Conservation (phyloP, 2,329 filamentous ascomycete genomes). For the Cryphonectria radicalis region DNA sequence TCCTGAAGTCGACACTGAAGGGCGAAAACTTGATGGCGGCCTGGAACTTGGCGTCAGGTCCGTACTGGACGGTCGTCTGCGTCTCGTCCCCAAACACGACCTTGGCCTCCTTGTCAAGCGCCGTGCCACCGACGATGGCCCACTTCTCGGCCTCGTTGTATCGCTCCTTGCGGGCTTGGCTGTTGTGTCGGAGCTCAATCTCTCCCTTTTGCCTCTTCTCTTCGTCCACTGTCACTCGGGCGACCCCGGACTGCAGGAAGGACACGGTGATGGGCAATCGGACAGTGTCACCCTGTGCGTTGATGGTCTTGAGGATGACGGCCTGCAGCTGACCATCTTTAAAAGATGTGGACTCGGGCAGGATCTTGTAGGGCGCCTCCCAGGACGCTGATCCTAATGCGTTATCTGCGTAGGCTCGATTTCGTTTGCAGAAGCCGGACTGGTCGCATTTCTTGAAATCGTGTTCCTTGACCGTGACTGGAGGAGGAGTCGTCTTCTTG, state of each 20-base stretch:
- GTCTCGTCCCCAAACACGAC: conserved; percentile 67
- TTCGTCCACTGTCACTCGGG: conserved; percentile 88
- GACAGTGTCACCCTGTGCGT: conserved; percentile 68
- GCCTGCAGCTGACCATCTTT: conserved; percentile 80
- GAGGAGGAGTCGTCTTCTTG: conserved; percentile 1
- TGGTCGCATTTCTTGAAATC: conserved; percentile 98
- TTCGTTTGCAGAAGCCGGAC: conserved; percentile 96
- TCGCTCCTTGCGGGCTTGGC: conserved; percentile 83
- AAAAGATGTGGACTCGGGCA: conserved; percentile 73
- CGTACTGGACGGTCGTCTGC: conserved; percentile 78
- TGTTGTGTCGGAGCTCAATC: conserved; percentile 84
- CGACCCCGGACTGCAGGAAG: conserved; percentile 87
- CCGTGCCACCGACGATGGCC: conserved; percentile 81
- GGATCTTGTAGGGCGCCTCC: conserved; percentile 80
- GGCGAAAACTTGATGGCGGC: conserved; percentile 83
- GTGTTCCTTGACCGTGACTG: conserved; percentile 88
- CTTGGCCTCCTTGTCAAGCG: conserved; percentile 72
- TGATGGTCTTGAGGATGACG: conserved; percentile 78
- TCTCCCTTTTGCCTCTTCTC: conserved; percentile 87
- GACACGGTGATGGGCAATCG: conserved; percentile 82
- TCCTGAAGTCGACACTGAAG: conserved; percentile 83
- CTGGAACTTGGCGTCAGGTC: conserved; percentile 75
- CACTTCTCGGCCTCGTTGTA: conserved; percentile 92
- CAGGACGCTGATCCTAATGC: conserved; percentile 70
- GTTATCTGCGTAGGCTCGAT: conserved; percentile 84